A percentile compares a stretch with the other conserved stretches of the same genome.
These are phyloP conservation scores for Conringia planisiliqua DNA, from an alignment of 345 rosid species.

Conservation along the genomic window DNA sequence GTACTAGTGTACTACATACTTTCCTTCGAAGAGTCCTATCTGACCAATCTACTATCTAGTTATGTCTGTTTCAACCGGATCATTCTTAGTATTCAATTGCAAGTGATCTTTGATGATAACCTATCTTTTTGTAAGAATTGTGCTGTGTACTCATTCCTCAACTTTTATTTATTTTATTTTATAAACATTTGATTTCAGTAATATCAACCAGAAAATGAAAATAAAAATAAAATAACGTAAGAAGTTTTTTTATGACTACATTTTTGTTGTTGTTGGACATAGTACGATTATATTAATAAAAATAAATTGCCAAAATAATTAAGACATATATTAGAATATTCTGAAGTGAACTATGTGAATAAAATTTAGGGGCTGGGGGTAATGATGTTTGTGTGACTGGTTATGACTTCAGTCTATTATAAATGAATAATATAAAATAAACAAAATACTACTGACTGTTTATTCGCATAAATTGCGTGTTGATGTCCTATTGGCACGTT, in stretches of 20 bases:
- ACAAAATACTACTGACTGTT: neutral
- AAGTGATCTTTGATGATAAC: neutral
- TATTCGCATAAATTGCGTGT: conserved; percentile 21
- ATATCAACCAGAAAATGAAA: too few relatives aligned
- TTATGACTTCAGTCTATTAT: neutral
- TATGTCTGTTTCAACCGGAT: neutral
- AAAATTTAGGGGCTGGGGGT: neutral
- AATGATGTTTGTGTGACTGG: conserved; percentile 14
- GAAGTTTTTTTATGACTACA: too few relatives aligned
- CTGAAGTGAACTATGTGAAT: neutral
- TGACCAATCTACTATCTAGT: neutral
- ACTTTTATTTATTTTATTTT: too few relatives aligned
- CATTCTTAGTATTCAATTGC: neutral
- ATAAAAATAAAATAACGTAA: too few relatives aligned
- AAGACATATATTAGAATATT: neutral
- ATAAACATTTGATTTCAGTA: too few relatives aligned
- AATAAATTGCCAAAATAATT: too few relatives aligned
- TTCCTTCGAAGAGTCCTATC: neutral
- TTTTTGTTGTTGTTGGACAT: too few relatives aligned
- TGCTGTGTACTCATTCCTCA: neutral
- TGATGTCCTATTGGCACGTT: neutral
- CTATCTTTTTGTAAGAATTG: neutral
- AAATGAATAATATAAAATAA: neutral
- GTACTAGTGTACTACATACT: too few relatives aligned
- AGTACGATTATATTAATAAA: too few relatives aligned